Evolutionary conservation across 192 early-diverging fungal genomes (phyloP), one percentile per base, ranked within the genome.

Genomic region (Umbelopsis ramanniana): DNA sequence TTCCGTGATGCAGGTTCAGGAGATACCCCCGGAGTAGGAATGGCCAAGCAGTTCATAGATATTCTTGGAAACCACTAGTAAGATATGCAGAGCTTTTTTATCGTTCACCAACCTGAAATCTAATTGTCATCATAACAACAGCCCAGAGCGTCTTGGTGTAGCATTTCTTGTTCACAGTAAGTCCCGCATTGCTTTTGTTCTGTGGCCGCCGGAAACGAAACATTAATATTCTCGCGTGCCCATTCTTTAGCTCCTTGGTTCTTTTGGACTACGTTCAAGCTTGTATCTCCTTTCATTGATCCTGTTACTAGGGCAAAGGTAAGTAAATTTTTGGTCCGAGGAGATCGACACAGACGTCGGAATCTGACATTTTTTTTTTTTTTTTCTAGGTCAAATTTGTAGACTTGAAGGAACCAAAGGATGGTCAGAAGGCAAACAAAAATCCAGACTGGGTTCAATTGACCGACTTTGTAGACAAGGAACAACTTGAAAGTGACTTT

Each of bases 41-140:
- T 93, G 0, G 88, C 89, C 6, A 93, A 87, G 53, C 86, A 92
- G 69, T 94, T 95, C 68, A 79, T 96, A 52, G 74, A 92, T 46
- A 87, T 93, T 24, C 76, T 98, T 17, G 86, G 89, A 46, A 89
- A 86, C 67, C 96, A 98, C 83, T 97, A 97, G 67, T 93, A 94
- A 11, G 96, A 98, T 78, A 82, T 90, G 54, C 81, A 93, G 37
- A 88, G 87, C 47, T 22, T 19, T 2, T 40, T 43, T 12, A 11
- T 43, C 40, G 19, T 40, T 21, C n/a, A 66, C 19, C 33, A 15
- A 19, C 60, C 5, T 66, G 29, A 66, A 29, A 29, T 29, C 14
- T 40, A 66, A 12, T 50, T 50, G n/a, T 19, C 45, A 6, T 46
- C 7, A 3, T 46, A 15, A 15, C 38, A 8, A 38, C 33, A 63